Evolutionary conservation across 805 yeast genomes (phyloP), one percentile per base, ranked within the genome.

Genomic region (Helenozyma baotianmanensis): DNA sequence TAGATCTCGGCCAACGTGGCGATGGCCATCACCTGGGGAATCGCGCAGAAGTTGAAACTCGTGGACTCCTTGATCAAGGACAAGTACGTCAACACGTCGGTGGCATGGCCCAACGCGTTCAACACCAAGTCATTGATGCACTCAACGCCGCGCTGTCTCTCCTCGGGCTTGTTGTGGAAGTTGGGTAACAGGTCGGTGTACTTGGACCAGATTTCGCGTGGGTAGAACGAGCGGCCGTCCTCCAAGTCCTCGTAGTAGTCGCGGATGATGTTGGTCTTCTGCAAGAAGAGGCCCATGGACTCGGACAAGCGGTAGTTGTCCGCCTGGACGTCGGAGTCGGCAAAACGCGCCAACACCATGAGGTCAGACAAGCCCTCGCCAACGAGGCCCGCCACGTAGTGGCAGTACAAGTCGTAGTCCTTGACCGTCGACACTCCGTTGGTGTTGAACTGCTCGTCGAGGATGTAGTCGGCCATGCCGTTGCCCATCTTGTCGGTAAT

Each of bases 1-100:
- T 82, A 89, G 21, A 92, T 82, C 32, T 80, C 68, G 14, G 90
- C 87, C 48, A 92, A 71, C 1, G 97, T 87, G 11, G 98, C 97
- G 57, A 92, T 83, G 23, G 97, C 96, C 98, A 92, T 92, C 13
- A 90, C 97, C 64, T 92, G 99, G 13, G 99, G 99, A 54, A 92
- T 92, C 9, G 97, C 86, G 66, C 97, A 89, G 68, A 92, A 92
- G 48, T 80, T 82, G 68, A 87, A 92, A 30, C 81, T 64, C 1
- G 95, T 77, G 39, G 82, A 84, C 54, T 92, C 98, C 38, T 74
- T 73, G 30, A 92, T 74, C 40, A 79, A 68, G 12, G 90, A 74
- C 36, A 92, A 69, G 56, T 84, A 92, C 32, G 73, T 72, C 48
- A 92, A 70, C 19, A 79, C 82, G 51, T 86, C 92, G 33, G 74